Percentiles rank a stretch among this genome's conserved stretches.
phyloP scores from a whole-genome alignment of 2,329 filamentous ascomycete genomes.

The Epichloe elymi region DNA sequence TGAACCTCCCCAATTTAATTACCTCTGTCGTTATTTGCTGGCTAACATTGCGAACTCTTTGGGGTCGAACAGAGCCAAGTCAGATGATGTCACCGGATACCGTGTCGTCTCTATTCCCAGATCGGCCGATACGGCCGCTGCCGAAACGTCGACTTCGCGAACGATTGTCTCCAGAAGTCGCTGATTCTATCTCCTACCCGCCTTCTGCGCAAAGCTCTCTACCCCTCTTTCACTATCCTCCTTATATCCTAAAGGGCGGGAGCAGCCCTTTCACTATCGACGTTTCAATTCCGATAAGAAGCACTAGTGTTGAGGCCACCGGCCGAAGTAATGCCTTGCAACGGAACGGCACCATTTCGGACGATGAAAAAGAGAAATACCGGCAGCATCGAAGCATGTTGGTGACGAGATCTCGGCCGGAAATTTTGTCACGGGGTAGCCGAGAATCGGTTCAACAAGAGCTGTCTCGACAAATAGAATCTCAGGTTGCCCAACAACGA shows the following conservation, averaged over 20 bases:
- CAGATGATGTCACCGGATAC: constrained; percentile 58
- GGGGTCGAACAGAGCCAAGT: constrained; percentile 26
- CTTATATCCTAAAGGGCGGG: constrained; percentile 42
- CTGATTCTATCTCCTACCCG: constrained; percentile 71
- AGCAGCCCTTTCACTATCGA: constrained; percentile 9
- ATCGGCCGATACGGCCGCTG: constrained; percentile 83
- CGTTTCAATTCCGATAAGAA: not conserved
- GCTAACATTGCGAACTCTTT: constrained; percentile 15
- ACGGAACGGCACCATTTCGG: constrained; percentile 10
- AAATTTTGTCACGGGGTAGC: constrained; percentile 28
- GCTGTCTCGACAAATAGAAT: constrained; percentile 30
- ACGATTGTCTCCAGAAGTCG: constrained; percentile 72
- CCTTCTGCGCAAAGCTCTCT: constrained; percentile 56
- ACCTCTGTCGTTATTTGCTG: constrained; percentile 11
- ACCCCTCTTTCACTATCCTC: constrained; percentile 54
- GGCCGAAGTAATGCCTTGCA: constrained; percentile 5
- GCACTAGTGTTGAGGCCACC: not conserved
- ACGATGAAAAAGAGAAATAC: constrained; percentile 43
- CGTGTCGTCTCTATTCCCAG: constrained; percentile 67
- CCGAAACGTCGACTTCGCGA: constrained; percentile 82
- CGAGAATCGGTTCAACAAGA: constrained; percentile 31
- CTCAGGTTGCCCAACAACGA: constrained; percentile 33
- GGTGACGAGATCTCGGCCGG: constrained; percentile 33
- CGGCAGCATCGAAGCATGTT: constrained; percentile 25
- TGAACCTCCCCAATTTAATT: constrained; percentile 8